Percentiles rank a stretch among this genome's conserved stretches.
phyloP scores from a whole-genome alignment of 805 yeast species.

The Ogataea ramenticola region DNA sequence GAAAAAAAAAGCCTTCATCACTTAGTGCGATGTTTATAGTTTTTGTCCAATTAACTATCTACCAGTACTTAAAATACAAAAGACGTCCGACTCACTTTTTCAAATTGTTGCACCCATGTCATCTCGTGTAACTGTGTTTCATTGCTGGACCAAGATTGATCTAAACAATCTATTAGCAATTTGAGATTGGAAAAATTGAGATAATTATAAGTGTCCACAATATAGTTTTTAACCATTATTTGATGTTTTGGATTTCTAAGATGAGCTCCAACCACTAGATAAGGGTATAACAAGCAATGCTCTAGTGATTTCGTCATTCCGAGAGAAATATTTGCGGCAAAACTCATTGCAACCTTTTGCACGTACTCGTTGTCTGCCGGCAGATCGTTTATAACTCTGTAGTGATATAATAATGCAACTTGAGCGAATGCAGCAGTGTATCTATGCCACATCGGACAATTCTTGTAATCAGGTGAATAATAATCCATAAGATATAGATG shows the following conservation, averaged over 20 bases:
- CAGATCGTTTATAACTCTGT: conserved; percentile 11
- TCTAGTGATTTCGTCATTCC: conserved; percentile 8
- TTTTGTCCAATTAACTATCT: too few relatives aligned
- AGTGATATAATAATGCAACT: conserved; percentile 16
- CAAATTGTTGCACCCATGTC: conserved; percentile 14
- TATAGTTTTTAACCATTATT: conserved; percentile 6
- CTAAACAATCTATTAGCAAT: conserved; percentile 10
- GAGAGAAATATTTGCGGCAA: conserved; percentile 4
- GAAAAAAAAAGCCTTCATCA: too few relatives aligned
- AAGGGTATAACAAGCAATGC: conserved; percentile 21
- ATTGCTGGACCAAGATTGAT: conserved; percentile 10
- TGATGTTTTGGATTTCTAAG: conserved; percentile 9
- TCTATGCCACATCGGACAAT: conserved; percentile 8
- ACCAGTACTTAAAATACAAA: conserved; percentile 12
- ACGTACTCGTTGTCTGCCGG: conserved; percentile 3
- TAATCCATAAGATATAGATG: not conserved
- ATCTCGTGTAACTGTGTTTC: not conserved
- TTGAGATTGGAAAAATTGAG: conserved; percentile 17
- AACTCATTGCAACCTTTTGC: conserved; percentile 11
- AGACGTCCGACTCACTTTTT: conserved; percentile 8
- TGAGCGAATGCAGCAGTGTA: conserved; percentile 18
- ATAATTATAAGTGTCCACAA: conserved; percentile 8
- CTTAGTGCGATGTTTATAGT: too few relatives aligned
- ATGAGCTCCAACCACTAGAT: conserved; percentile 19
- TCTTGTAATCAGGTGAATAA: not conserved